These are phyloP conservation scores for Neurospora sp. DNA, from an alignment of 2,329 filamentous ascomycete genomes.

Conservation along the genomic window DNA sequence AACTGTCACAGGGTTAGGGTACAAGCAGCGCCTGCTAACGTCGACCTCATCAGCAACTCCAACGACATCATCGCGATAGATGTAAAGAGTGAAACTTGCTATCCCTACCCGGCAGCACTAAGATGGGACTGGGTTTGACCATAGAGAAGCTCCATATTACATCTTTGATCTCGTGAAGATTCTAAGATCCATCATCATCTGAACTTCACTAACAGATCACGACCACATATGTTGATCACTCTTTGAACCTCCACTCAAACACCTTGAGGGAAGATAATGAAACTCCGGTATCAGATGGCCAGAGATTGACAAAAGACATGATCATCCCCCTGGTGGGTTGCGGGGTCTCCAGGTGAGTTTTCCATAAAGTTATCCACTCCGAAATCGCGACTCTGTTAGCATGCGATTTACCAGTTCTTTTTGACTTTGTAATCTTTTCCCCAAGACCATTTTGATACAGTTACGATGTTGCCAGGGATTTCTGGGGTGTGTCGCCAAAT, in stretches of 20 bases:
- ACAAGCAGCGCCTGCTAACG: no score
- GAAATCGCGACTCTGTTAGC: neutral
- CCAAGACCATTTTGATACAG: neutral
- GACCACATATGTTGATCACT: neutral
- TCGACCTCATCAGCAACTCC: neutral
- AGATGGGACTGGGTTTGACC: no score
- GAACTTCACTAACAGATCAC: neutral
- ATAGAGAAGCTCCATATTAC: no score
- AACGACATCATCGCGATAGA: neutral
- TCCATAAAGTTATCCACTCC: neutral
- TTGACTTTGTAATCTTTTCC: neutral
- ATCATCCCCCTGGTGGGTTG: neutral
- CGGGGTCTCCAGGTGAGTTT: neutral
- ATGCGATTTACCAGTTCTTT: neutral
- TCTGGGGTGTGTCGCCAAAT: neutral
- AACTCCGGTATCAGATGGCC: neutral
- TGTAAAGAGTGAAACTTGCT: no score
- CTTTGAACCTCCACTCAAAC: neutral
- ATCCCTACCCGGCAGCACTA: no score
- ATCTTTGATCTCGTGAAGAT: no score
- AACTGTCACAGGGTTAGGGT: neutral
- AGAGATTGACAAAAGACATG: neutral
- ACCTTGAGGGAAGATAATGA: neutral
- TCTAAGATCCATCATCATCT: no score
- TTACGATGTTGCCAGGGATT: neutral